These are phyloP conservation scores for Trichothecium sympodiale DNA, from an alignment of 2,329 filamentous ascomycete genomes.

Conservation along the genomic window DNA sequence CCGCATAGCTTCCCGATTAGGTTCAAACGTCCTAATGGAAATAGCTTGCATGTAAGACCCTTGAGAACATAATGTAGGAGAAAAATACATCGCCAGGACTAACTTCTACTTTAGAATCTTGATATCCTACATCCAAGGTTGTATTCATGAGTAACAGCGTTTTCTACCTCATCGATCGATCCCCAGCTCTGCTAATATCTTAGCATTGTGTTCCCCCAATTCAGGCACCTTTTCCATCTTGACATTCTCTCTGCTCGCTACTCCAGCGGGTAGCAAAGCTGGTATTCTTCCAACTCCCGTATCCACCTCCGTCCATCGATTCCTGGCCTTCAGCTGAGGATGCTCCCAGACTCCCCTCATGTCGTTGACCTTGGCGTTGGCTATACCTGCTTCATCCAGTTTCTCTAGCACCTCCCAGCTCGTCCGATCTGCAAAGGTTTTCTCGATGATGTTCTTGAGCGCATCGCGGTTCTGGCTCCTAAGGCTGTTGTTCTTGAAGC, in stretches of 20 bases:
- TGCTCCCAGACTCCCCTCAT: constrained; percentile 45
- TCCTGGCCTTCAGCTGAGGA: constrained; percentile 37
- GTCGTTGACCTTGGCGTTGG: constrained; percentile 43
- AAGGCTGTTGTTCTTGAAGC: constrained; percentile 35
- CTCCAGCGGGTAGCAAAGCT: constrained; percentile 38
- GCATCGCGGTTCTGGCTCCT: constrained; percentile 33
- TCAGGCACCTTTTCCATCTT: constrained; percentile 32
- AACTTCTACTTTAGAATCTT: no score
- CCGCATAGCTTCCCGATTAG: no score
- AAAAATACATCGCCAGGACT: no score
- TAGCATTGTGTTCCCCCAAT: constrained; percentile 36
- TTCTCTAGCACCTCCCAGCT: constrained; percentile 27
- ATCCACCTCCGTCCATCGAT: constrained; percentile 37
- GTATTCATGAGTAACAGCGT: no score
- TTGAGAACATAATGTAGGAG: no score
- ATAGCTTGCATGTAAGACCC: no score
- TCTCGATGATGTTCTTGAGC: constrained; percentile 32
- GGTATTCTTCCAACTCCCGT: constrained; percentile 34
- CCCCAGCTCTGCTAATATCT: neutral
- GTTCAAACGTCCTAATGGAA: no score
- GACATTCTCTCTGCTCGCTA: constrained; percentile 13
- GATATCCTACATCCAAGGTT: no score
- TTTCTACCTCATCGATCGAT: no score
- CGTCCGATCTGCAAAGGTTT: constrained; percentile 25
- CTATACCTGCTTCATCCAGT: constrained; percentile 37